These are phyloP conservation scores for Cinchona pubescens DNA, from an alignment of 257 asterid genomes.

Conservation along the genomic window DNA sequence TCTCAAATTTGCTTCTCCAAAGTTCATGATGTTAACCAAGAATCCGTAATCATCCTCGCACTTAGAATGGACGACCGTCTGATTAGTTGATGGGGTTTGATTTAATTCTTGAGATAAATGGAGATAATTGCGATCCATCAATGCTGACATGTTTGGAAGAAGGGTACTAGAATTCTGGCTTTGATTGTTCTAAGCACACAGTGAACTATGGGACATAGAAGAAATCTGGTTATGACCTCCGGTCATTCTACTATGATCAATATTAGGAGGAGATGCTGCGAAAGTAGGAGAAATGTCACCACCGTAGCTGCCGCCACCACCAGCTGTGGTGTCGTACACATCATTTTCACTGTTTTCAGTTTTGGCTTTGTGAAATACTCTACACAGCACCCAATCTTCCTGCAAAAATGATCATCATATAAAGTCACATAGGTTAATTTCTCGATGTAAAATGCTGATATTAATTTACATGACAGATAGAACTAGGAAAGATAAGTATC, in stretches of 20 bases:
- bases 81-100: constrained; percentile 1
- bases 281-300: constrained; percentile 28
- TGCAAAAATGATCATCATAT: constrained; percentile 21
- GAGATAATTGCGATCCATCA: constrained; percentile 20
- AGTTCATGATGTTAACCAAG: constrained; percentile 33
- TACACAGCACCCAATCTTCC: constrained; percentile 88
- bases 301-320: not conserved
- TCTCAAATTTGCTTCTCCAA: constrained; percentile 22
- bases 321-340: constrained; percentile 14
- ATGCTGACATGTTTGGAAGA: constrained; percentile 22
- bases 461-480: no score
- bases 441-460: no score
- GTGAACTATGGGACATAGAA: constrained; percentile 26
- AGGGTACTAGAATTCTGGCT: constrained; percentile 34
- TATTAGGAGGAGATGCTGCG: constrained; percentile 24
- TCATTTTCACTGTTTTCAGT: constrained; percentile 32
- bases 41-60: constrained; percentile 36
- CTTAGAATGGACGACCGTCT: constrained; percentile 15
- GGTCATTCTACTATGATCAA: constrained; percentile 10
- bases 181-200: no score
- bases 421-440: no score
- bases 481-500: no score
- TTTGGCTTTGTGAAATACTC: constrained; percentile 69
- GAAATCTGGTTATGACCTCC: constrained; percentile 28
- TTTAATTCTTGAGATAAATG: constrained; percentile 13